Percentiles rank a stretch among this genome's conserved stretches.
Evolutionary conservation across 1,284 basidiomycete genomes (phyloP).

Genomic region (Fistulinella staudtii): DNA sequence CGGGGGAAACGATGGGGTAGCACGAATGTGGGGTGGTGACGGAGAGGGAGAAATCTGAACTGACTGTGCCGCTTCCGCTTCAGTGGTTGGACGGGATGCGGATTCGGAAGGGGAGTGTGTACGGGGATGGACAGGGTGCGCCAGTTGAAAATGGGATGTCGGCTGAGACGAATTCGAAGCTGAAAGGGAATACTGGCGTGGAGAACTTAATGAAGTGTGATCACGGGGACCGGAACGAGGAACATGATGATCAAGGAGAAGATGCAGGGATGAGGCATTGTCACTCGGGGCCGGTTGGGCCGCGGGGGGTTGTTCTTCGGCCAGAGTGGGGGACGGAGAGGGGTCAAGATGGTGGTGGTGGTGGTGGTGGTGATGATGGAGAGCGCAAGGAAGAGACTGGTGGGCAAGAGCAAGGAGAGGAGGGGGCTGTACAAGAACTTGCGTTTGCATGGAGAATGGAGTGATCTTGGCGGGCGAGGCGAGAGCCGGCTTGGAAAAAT

Average conservation of each 20-base stretch:
- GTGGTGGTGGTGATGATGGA: too few species aligned
- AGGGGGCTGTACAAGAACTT: conserved; percentile 24
- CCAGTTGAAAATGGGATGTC: conserved; percentile 7
- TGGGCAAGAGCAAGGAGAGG: conserved; percentile 10
- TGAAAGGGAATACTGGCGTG: conserved; percentile 11
- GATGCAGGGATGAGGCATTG: conserved; percentile 3
- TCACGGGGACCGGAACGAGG: conserved; percentile 15
- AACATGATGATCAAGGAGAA: conserved; percentile 13
- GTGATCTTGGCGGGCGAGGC: conserved; percentile 7
- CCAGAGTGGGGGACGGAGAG: conserved; percentile 7
- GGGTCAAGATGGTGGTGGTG: conserved; percentile 1
- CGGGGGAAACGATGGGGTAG: conserved; percentile 38
- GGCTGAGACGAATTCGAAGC: conserved; percentile 14
- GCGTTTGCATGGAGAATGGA: conserved; percentile 26
- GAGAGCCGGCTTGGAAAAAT: conserved; percentile 19
- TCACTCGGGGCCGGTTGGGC: conserved; percentile 15
- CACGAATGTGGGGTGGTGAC: conserved; percentile 41
- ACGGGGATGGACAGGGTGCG: conserved; percentile 5
- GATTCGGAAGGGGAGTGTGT: conserved; percentile 10
- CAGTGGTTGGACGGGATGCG: not conserved
- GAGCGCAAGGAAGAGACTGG: conserved; percentile 9
- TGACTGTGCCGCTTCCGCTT: conserved; percentile 17
- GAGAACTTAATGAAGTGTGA: conserved; percentile 12
- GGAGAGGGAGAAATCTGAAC: conserved; percentile 39
- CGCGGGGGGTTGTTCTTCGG: not conserved